A percentile compares a stretch with the other conserved stretches of the same genome.
phyloP scores from a whole-genome alignment of 768 basidiomycete genomes.

The Amanita inopinata region DNA sequence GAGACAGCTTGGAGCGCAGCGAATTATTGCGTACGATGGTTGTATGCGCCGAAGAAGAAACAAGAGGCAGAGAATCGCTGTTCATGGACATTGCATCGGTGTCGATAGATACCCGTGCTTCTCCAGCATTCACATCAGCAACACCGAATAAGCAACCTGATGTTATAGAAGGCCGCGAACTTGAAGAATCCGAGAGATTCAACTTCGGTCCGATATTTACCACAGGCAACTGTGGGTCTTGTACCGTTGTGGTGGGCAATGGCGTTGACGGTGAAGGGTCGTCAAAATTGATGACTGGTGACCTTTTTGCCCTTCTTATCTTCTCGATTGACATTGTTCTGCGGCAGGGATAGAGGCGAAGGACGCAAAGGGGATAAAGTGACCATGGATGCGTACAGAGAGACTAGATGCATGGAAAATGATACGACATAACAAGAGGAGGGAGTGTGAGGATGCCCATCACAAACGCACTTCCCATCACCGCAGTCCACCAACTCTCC shows the following conservation, averaged over 20 bases:
- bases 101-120: conserved; percentile 15
- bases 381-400: no score
- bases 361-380: conserved; percentile 24
- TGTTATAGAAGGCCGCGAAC: not conserved
- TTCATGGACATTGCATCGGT: conserved; percentile 20
- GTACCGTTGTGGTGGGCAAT: not conserved
- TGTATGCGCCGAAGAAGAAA: conserved; percentile 24
- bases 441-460: no score
- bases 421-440: no score
- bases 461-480: no score
- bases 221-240: not conserved
- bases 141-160: not conserved
- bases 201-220: not conserved
- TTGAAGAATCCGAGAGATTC: not conserved
- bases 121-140: not conserved
- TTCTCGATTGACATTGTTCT: conserved; percentile 18
- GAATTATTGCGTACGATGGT: conserved; percentile 27
- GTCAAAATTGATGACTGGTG: conserved; percentile 16
- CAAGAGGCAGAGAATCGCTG: conserved; percentile 24
- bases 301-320: conserved; percentile 8
- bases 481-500: conserved; percentile 4
- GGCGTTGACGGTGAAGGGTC: not conserved
- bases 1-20: conserved; percentile 54
- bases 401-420: no score
- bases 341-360: conserved; percentile 34